Evolutionary conservation across 257 asterid species (phyloP).

Genomic region (Solanum chaucha): DNA sequence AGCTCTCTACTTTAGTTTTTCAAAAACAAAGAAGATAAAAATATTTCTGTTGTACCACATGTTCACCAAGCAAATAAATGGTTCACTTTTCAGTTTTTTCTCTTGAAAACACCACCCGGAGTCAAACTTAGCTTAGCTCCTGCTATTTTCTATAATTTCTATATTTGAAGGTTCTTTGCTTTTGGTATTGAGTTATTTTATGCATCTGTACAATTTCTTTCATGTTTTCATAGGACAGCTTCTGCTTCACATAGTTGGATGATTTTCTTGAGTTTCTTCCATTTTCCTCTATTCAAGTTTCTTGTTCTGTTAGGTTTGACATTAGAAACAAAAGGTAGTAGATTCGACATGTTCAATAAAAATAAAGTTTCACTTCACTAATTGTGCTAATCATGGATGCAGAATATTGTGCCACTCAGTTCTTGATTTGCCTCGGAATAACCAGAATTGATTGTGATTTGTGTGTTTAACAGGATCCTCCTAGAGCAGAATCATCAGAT

Average conservation of each 20-base stretch:
- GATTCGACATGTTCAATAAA: not conserved
- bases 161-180: not conserved
- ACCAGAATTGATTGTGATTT: conserved; percentile 3
- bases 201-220: not conserved
- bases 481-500: conserved; percentile 37
- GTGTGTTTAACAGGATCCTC: conserved; percentile 32
- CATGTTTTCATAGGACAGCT: not conserved
- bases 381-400: not conserved
- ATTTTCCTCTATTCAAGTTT: not conserved
- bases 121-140: not conserved
- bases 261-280: not conserved
- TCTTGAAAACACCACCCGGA: not conserved
- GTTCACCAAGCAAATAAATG: not conserved
- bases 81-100: not conserved
- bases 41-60: not conserved
- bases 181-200: not conserved
- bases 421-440: not conserved
- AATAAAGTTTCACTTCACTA: not conserved
- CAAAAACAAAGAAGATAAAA: not conserved
- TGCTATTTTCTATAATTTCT: not conserved
- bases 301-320: not conserved
- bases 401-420: not conserved
- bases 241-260: not conserved
- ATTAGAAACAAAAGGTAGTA: not conserved
- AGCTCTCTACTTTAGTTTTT: not conserved